These are phyloP conservation scores for Dendrobium huoshanense DNA, from an alignment of 106 monocot species.

Conservation along the genomic window DNA sequence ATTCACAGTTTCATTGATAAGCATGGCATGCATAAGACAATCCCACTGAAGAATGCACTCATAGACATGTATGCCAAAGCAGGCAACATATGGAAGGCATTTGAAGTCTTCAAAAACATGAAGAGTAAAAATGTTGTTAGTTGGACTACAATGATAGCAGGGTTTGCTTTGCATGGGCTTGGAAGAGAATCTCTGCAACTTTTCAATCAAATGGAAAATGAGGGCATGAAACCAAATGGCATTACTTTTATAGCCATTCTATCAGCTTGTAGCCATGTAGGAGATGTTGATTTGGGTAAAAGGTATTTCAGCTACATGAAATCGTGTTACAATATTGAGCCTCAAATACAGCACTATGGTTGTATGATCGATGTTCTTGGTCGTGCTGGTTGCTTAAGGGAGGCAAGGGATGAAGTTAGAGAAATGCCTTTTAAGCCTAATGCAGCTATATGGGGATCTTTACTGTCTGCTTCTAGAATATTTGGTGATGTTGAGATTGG, in stretches of 20 bases:
- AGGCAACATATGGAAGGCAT: conserved; percentile 49
- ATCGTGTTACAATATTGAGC: conserved; percentile 36
- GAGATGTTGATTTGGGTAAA: conserved; percentile 41
- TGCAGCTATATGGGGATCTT: conserved; percentile 79
- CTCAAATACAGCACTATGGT: conserved; percentile 59
- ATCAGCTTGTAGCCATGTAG: conserved; percentile 63
- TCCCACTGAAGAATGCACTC: conserved; percentile 56
- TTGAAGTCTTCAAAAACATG: conserved; percentile 61
- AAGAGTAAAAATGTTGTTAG: conserved; percentile 39
- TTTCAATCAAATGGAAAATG: conserved; percentile 53
- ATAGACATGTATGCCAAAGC: conserved; percentile 90
- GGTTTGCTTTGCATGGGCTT: conserved; percentile 67
- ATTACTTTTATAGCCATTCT: conserved; percentile 63
- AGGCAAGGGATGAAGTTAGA: conserved; percentile 50
- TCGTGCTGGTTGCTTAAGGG: conserved; percentile 58
- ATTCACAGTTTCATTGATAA: conserved; percentile 43
- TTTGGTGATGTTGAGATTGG: conserved; percentile 48
- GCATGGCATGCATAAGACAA: conserved; percentile 17
- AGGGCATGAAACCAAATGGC: conserved; percentile 49
- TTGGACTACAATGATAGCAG: conserved; percentile 79
- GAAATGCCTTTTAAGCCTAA: conserved; percentile 67
- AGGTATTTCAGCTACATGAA: conserved; percentile 52
- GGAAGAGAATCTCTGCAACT: conserved; percentile 39
- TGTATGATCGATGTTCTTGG: conserved; percentile 89
- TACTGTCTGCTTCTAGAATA: conserved; percentile 53